Base-by-base conservation (phyloP, 75 land plant genomes). In the Cunninghamia lanceolata region DNA sequence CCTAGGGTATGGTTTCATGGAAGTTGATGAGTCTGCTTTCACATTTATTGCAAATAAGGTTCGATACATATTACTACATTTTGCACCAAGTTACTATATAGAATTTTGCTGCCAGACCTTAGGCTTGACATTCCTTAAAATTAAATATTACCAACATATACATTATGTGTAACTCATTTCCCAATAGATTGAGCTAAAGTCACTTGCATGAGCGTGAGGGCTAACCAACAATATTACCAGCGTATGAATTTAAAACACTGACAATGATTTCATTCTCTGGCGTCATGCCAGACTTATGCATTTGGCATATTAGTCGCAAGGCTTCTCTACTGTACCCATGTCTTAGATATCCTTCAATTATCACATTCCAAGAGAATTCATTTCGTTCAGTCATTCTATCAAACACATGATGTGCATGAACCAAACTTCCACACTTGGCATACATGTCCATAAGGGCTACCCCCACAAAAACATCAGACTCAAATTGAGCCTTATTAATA, bases 401-500 rank as follows among this genome's bases (percentile, higher is more conserved):
- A 45, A 80, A 80, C 82, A 80, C 50, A 45, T 45, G 42, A 43
- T 45, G 47, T 42, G 50, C 82, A 28, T 28, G 34, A 45, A 28
- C 30, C 30, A 80, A 45, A 80, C 13, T 80, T 3, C 92, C 91
- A 88, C 92, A 91, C 78, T 87, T 90, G 82, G 90, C 85, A 83
- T 94, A 94, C 43, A 94, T 86, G 90, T 92, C 93, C 1, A 94
- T 84, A 47, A 93, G 91, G 17, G 93, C 88, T 84, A 85, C 92
- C 38, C 91, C 91, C 35, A 93, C 83, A 77, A 21, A 80, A 52
- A 43, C 15, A 45, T 80, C 25, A 3, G 47, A 80, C 32, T 43
- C 82, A 40, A 80, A 80, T 43, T 80, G 82, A n/a, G 46, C 8
- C 45, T 80, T 80, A 13, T 21, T 80, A 43, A 80, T 80, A n/a